Conservation (phyloP, 441 rosid genomes). For the Adansonia grandidieri region DNA sequence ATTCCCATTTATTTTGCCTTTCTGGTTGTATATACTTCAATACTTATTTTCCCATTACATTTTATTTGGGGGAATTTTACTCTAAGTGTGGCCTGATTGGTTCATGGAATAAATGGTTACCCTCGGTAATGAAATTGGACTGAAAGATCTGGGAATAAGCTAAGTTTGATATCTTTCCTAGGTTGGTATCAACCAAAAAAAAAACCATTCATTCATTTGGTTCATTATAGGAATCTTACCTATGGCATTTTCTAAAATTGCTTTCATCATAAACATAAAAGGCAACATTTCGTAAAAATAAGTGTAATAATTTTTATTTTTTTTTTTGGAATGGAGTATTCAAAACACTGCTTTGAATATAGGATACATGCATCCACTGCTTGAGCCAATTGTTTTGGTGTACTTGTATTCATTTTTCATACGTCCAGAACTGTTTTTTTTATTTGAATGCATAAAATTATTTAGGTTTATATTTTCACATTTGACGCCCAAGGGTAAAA, state of each 20-base stretch:
- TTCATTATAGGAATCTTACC: neutral
- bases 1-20: neutral
- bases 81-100: neutral
- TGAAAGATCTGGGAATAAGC: neutral
- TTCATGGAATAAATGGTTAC: neutral
- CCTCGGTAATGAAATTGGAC: neutral
- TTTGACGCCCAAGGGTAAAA: neutral
- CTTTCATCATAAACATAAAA: neutral
- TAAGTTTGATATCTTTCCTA: neutral
- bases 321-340: neutral
- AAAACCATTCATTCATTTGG: constrained; percentile 1
- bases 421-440: neutral
- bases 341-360: neutral
- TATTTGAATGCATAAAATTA: neutral
- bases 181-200: neutral
- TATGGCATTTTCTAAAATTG: neutral
- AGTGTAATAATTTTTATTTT: neutral
- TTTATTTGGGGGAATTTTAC: neutral
- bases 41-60: neutral
- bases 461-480: neutral
- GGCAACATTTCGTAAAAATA: neutral
- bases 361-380: neutral
- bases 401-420: neutral
- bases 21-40: neutral
- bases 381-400: neutral